Evolutionary conservation across 306 rosid species (phyloP).

Genomic region (Lathyrus sativus): DNA sequence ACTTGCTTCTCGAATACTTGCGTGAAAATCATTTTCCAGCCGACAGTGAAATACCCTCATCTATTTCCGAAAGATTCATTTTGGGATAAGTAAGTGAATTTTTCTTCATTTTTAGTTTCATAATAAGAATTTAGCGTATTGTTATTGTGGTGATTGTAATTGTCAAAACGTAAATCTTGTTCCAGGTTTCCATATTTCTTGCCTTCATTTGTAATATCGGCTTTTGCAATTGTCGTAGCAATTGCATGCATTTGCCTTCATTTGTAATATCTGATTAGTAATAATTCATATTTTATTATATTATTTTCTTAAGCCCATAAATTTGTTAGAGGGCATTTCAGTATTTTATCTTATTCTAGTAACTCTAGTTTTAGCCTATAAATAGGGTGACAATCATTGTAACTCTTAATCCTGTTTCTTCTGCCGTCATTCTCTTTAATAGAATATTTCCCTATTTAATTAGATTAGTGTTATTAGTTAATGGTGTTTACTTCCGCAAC

Average conservation of each 20-base stretch:
- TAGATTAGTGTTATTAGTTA: too few species aligned
- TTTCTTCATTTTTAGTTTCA: not conserved
- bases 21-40: constrained; percentile 47
- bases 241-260: constrained; percentile 54
- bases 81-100: constrained; percentile 63
- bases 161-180: not conserved
- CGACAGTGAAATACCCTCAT: constrained; percentile 67
- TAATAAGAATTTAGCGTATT: too few species aligned
- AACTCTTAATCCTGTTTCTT: too few species aligned
- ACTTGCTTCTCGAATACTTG: constrained; percentile 1
- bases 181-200: constrained; percentile 37
- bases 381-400: too few species aligned
- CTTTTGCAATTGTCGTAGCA: constrained; percentile 29
- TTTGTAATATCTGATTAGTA: constrained; percentile 11
- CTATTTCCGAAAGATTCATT: constrained; percentile 64
- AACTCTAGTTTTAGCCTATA: too few species aligned
- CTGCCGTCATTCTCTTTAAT: too few species aligned
- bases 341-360: too few species aligned
- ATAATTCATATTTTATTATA: too few species aligned
- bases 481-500: too few species aligned
- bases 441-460: too few species aligned
- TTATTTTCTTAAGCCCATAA: too few species aligned
- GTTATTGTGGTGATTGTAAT: not conserved
- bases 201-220: constrained; percentile 30
- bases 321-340: too few species aligned